Percentiles rank a stretch among this genome's conserved stretches.
These are phyloP conservation scores for Nothomitra cinnamomea DNA, from an alignment of 2,329 filamentous ascomycete genomes.

Conservation along the genomic window DNA sequence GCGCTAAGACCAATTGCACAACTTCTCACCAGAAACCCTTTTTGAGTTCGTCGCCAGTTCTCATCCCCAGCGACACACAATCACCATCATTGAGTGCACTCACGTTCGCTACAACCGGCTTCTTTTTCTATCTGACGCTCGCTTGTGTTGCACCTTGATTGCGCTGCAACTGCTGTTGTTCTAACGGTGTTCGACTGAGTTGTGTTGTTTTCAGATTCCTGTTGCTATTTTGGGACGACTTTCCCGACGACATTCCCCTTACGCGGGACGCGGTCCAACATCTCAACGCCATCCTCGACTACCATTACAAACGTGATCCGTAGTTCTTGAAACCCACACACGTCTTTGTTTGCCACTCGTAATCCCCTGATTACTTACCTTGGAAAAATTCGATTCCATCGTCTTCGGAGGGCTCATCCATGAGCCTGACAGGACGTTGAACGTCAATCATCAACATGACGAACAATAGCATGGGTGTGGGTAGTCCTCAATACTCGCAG, in stretches of 20 bases:
- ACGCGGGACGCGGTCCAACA: background rate
- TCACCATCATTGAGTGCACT: no score
- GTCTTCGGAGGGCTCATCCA: background rate
- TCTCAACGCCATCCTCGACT: no score
- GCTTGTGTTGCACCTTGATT: background rate
- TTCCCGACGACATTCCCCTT: background rate
- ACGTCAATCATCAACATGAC: conserved; percentile 29
- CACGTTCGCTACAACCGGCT: background rate
- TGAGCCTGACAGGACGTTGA: conserved; percentile 14
- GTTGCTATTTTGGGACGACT: conserved; percentile 2
- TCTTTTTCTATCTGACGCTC: background rate
- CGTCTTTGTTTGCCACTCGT: no score
- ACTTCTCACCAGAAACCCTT: no score
- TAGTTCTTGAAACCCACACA: no score
- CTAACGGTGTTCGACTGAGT: background rate
- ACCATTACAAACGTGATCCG: no score
- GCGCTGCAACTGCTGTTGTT: background rate
- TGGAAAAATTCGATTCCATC: background rate
- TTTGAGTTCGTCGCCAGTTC: no score
- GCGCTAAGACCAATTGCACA: no score
- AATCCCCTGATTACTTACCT: no score
- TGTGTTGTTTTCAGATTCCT: background rate
- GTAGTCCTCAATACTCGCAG: conserved; percentile 48
- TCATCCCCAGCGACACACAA: no score
- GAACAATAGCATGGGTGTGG: conserved; percentile 29